phyloP scores from a whole-genome alignment of 345 rosid species.

The Citrus reticulata region DNA sequence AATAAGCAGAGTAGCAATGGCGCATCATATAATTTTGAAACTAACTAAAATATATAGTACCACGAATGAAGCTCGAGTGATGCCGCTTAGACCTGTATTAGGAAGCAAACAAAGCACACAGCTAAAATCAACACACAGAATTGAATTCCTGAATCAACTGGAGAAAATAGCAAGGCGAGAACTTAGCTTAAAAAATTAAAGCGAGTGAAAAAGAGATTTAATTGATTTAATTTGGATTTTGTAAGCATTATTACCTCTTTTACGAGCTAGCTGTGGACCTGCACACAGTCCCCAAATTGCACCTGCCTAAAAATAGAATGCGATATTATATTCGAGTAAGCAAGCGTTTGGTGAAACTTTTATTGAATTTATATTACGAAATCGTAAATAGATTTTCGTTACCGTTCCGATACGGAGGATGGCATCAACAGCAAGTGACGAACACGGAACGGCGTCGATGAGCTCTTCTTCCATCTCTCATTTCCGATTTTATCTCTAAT shows the following conservation, averaged over 20 bases:
- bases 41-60: conserved; percentile 27
- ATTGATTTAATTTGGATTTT: background rate
- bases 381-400: background rate
- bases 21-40: background rate
- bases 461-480: conserved; percentile 56
- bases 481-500: conserved; percentile 1
- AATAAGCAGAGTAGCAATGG: background rate
- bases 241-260: conserved; percentile 34
- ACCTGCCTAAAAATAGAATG: conserved; percentile 51
- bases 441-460: conserved; percentile 56
- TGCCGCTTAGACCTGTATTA: conserved; percentile 59
- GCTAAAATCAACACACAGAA: background rate
- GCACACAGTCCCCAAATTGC: conserved; percentile 67
- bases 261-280: conserved; percentile 62
- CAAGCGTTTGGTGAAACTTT: background rate
- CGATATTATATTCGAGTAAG: background rate
- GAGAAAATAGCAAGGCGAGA: background rate
- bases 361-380: background rate
- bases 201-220: background rate
- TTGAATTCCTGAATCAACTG: background rate
- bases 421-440: conserved; percentile 69
- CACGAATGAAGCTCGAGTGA: conserved; percentile 62
- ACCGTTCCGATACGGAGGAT: conserved; percentile 65
- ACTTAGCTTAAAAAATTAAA: background rate
- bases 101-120: background rate